A percentile compares a stretch with the other conserved stretches of the same genome.
Evolutionary conservation across 257 asterid species (phyloP).

Genomic region (Euphrasia confusa): DNA sequence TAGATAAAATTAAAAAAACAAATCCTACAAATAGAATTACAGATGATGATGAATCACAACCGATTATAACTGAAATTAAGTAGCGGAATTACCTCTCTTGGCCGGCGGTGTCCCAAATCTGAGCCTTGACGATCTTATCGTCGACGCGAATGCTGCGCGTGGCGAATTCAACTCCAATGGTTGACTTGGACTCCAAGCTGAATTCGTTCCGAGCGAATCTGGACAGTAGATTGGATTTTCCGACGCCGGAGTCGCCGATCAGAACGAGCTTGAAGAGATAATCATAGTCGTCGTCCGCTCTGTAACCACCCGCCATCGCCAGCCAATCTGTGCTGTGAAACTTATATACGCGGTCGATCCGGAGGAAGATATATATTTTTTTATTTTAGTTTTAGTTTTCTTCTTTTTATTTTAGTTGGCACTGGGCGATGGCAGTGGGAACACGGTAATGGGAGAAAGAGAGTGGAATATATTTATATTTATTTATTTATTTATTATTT

Average conservation of each 20-base stretch:
- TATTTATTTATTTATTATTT: not conserved
- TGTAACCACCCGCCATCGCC: slow-evolving; percentile 26
- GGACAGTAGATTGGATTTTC: slow-evolving; percentile 27
- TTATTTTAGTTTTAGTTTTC: not conserved
- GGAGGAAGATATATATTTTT: not conserved
- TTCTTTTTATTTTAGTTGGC: not conserved
- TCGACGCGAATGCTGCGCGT: slow-evolving; percentile 31
- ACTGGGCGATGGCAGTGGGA: not conserved
- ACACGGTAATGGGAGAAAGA: not conserved
- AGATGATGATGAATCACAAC: not conserved
- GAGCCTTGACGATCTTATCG: slow-evolving; percentile 33
- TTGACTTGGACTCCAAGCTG: slow-evolving; percentile 30
- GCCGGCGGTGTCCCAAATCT: slow-evolving; percentile 34
- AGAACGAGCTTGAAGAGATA: slow-evolving; percentile 30
- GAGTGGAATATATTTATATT: not conserved
- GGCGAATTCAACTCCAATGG: slow-evolving; percentile 32
- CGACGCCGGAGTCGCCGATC: slow-evolving; percentile 33
- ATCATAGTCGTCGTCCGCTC: slow-evolving; percentile 32
- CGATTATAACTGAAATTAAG: not conserved
- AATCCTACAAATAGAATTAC: not conserved
- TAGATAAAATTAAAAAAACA: not conserved
- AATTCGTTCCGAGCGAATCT: slow-evolving; percentile 28
- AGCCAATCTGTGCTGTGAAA: not conserved
- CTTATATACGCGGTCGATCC: not conserved
- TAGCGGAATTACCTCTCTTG: slow-evolving; percentile 22